These are phyloP conservation scores for Sonneratia alba DNA, from an alignment of 345 rosid species.

Conservation along the genomic window DNA sequence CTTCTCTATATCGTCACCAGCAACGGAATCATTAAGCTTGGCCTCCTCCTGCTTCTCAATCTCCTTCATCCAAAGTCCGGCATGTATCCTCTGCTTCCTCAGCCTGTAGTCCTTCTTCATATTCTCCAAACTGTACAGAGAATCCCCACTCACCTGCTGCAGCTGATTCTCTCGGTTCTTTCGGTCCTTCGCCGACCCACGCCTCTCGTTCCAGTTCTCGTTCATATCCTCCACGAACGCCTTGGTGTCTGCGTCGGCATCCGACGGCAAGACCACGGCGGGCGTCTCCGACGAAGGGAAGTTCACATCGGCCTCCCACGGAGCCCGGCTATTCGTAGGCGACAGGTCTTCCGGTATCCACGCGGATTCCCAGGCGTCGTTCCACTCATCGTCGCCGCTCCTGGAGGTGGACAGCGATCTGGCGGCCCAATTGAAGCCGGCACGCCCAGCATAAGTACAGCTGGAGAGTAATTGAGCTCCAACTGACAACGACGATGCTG, in stretches of 20 bases:
- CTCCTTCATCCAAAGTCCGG: slow-evolving; percentile 85
- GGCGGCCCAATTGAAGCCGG: background rate
- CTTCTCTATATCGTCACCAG: slow-evolving; percentile 63
- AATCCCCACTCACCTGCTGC: slow-evolving; percentile 10
- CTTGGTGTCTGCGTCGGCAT: slow-evolving; percentile 60
- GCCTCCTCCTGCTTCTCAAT: slow-evolving; percentile 80
- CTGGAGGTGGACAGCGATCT: slow-evolving; percentile 15
- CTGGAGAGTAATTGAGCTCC: background rate
- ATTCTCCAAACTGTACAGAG: slow-evolving; percentile 69
- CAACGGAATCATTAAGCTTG: slow-evolving; percentile 40
- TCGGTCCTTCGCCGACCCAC: slow-evolving; percentile 23
- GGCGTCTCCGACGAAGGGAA: slow-evolving; percentile 29
- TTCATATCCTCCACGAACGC: slow-evolving; percentile 92
- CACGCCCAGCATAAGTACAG: background rate
- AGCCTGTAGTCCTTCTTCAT: slow-evolving; percentile 81
- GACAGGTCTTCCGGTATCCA: slow-evolving; percentile 78
- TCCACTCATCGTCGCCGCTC: slow-evolving; percentile 63
- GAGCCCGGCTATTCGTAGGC: slow-evolving; percentile 42
- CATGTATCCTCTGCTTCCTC: slow-evolving; percentile 91
- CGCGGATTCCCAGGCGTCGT: slow-evolving; percentile 88
- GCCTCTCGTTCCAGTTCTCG: slow-evolving; percentile 76
- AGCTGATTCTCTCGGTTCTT: slow-evolving; percentile 17
- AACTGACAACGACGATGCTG: background rate
- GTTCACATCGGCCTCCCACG: slow-evolving; percentile 76
- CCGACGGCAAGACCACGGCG: slow-evolving; percentile 21